Percentiles rank a stretch among this genome's conserved stretches.
These are phyloP conservation scores for Buddleja alternifolia DNA, from an alignment of 257 asterid species.

Conservation along the genomic window DNA sequence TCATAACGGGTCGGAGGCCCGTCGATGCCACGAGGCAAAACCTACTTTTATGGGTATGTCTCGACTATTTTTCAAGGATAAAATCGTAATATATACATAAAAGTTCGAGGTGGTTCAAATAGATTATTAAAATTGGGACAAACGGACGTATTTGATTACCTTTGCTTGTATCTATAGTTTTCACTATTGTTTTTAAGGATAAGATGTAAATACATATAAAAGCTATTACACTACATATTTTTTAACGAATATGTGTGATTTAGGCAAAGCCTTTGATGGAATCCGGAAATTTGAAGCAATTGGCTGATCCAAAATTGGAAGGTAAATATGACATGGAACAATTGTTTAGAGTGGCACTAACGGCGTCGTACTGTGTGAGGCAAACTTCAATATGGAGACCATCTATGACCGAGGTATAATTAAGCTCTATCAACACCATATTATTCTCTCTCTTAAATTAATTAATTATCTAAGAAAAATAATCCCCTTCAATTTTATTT, in stretches of 20 bases:
- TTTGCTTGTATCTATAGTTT: too few relatives aligned
- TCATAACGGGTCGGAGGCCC: slow-evolving; percentile 79
- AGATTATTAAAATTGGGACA: too few relatives aligned
- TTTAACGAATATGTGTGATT: neutral
- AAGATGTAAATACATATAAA: too few relatives aligned
- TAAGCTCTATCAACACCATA: too few relatives aligned
- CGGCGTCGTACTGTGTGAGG: slow-evolving; percentile 74
- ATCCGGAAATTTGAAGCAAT: slow-evolving; percentile 60
- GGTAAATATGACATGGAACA: slow-evolving; percentile 64
- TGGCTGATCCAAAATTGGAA: slow-evolving; percentile 74
- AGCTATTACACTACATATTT: too few relatives aligned
- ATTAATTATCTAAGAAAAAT: neutral
- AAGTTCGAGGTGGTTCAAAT: too few relatives aligned
- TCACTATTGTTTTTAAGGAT: too few relatives aligned
- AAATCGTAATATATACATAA: too few relatives aligned
- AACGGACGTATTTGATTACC: too few relatives aligned
- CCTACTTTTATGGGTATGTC: slow-evolving; percentile 73
- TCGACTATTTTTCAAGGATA: too few relatives aligned
- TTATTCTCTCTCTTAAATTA: neutral
- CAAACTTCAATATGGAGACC: slow-evolving; percentile 78
- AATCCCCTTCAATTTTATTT: neutral
- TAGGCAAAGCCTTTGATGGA: slow-evolving; percentile 89
- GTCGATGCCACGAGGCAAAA: slow-evolving; percentile 60
- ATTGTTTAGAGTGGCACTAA: slow-evolving; percentile 57
- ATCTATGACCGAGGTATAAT: slow-evolving; percentile 63